Conservation (phyloP, 2,329 filamentous ascomycete genomes). For the Fusarium solani-melongenae region DNA sequence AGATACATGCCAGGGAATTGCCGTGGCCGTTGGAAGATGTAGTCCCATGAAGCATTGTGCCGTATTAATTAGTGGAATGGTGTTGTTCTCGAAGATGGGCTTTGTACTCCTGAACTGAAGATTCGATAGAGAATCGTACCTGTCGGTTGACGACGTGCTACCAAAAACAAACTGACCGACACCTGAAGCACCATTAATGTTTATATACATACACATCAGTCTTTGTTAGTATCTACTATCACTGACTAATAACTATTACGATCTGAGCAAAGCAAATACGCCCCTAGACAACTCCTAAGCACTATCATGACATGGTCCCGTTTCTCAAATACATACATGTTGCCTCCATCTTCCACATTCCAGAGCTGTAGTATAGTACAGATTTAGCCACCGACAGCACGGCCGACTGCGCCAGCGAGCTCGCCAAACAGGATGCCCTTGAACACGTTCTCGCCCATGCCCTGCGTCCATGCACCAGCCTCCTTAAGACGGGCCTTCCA, state of each 20-base stretch:
- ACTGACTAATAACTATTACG: slow-evolving; percentile 1
- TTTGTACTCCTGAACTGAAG: not conserved
- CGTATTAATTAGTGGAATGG: no score
- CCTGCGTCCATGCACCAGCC: slow-evolving; percentile 82
- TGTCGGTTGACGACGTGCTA: not conserved
- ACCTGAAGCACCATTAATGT: not conserved
- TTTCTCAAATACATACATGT: slow-evolving; percentile 20
- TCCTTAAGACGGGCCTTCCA: slow-evolving; percentile 78
- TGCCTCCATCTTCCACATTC: not conserved
- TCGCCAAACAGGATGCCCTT: slow-evolving; percentile 82
- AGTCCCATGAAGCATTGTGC: not conserved
- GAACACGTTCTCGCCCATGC: slow-evolving; percentile 81
- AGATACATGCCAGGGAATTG: slow-evolving; percentile 62
- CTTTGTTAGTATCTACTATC: not conserved
- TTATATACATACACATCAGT: not conserved
- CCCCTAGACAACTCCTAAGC: slow-evolving; percentile 10
- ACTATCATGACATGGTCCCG: slow-evolving; percentile 9
- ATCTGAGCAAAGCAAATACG: not conserved
- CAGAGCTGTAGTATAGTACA: not conserved
- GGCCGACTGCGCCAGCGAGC: slow-evolving; percentile 71
- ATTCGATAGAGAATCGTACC: not conserved
- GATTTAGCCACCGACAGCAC: slow-evolving; percentile 56
- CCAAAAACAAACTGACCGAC: not conserved
- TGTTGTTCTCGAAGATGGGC: not conserved
- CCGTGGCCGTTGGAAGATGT: slow-evolving; percentile 38